Percentiles rank a stretch among this genome's conserved stretches.
These are phyloP conservation scores for Leccinellum rugosiceps DNA, from an alignment of 768 basidiomycete genomes.

Conservation along the genomic window DNA sequence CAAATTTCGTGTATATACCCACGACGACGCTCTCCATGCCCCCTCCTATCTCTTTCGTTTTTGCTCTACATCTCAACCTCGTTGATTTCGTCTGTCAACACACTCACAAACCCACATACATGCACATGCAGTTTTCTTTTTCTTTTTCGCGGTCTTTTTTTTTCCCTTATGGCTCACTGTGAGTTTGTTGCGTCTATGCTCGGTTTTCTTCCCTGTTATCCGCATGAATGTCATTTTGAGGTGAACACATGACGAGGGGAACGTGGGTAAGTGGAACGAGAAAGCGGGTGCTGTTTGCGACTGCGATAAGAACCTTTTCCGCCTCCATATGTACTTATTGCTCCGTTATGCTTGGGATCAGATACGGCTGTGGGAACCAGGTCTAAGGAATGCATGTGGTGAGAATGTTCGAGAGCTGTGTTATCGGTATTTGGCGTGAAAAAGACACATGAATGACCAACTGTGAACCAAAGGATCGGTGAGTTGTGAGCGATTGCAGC, in stretches of 20 bases:
- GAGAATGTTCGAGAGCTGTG: not conserved
- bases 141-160: not conserved
- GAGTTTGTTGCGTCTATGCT: not conserved
- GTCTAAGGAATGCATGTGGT: not conserved
- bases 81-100: not conserved
- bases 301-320: not conserved
- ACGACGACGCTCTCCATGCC: not conserved
- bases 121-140: constrained; percentile 12
- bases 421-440: not conserved
- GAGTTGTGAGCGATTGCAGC: not conserved
- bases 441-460: not conserved
- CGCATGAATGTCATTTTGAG: not conserved
- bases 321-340: not conserved
- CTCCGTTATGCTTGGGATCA: not conserved
- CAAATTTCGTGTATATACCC: constrained; percentile 21
- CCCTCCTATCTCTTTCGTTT: constrained; percentile 3
- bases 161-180: not conserved
- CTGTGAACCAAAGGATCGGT: not conserved
- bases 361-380: not conserved
- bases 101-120: constrained; percentile 9
- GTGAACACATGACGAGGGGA: not conserved
- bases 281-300: not conserved
- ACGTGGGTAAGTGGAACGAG: not conserved
- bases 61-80: constrained; percentile 8
- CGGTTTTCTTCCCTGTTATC: not conserved